Percentiles rank a stretch among this genome's conserved stretches.
Conservation (phyloP, 768 basidiomycete genomes). For the Exidia glandulosa region DNA sequence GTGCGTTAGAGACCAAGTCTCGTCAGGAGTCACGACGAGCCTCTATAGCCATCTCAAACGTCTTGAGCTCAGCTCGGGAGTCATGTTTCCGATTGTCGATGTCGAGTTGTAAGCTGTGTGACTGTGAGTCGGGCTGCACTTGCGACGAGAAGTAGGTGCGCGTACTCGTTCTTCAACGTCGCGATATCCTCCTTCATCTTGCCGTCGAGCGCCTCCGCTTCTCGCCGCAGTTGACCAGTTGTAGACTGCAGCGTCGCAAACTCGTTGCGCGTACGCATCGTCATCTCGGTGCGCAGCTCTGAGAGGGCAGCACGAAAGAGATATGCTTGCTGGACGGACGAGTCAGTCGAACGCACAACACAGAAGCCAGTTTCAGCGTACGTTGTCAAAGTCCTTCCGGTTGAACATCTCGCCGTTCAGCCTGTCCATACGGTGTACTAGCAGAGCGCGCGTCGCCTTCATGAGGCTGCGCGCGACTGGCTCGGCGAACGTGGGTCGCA, state of each 20-base stretch:
- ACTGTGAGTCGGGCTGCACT: not conserved
- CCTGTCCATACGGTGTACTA: slow-evolving; percentile 63
- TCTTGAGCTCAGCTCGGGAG: slow-evolving; percentile 70
- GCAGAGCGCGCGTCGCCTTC: slow-evolving; percentile 70
- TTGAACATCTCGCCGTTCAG: slow-evolving; percentile 64
- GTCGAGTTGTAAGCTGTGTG: slow-evolving; percentile 95
- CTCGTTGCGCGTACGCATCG: slow-evolving; percentile 74
- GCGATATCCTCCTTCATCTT: slow-evolving; percentile 92
- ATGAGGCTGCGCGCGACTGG: slow-evolving; percentile 68
- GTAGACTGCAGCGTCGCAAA: slow-evolving; percentile 69
- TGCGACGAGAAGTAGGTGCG: slow-evolving; percentile 1
- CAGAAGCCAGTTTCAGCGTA: slow-evolving; percentile 28
- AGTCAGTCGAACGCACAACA: slow-evolving; percentile 3
- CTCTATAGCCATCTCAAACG: slow-evolving; percentile 76
- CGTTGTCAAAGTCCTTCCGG: slow-evolving; percentile 72
- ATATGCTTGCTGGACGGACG: slow-evolving; percentile 69
- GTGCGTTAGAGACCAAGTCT: not conserved
- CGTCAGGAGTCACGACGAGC: slow-evolving; percentile 25
- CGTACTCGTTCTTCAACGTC: slow-evolving; percentile 82
- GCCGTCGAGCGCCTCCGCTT: slow-evolving; percentile 73
- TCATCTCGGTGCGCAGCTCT: slow-evolving; percentile 78
- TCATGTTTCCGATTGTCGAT: slow-evolving; percentile 91
- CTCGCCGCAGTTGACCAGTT: slow-evolving; percentile 67
- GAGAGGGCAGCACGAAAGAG: slow-evolving; percentile 88
- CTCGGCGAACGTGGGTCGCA: slow-evolving; percentile 66